Evolutionary conservation across 1,139 yeast genomes (phyloP).

Genomic region (Hanseniaspora sp.): DNA sequence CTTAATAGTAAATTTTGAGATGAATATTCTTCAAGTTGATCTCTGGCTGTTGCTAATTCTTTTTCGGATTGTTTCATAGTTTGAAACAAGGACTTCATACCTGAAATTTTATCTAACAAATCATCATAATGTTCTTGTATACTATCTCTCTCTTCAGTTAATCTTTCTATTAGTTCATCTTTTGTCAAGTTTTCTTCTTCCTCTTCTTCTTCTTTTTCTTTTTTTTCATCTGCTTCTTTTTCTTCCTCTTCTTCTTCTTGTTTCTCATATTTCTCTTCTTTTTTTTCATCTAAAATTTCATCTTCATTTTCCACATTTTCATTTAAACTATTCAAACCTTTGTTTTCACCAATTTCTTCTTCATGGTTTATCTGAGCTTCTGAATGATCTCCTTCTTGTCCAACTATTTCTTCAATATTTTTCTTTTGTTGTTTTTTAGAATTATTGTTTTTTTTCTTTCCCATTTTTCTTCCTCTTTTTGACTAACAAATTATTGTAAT

Average conservation of each 20-base stretch:
- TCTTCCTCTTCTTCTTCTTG: not conserved
- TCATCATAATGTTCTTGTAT: conserved; percentile 62
- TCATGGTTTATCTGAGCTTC: not conserved
- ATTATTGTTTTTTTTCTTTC: not conserved
- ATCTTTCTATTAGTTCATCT: conserved; percentile 32
- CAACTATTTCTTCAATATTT: not conserved
- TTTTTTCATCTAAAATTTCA: not conserved
- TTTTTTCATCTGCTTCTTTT: conserved; percentile 12
- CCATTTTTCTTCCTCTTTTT: not conserved
- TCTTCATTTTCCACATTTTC: not conserved
- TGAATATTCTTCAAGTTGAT: conserved; percentile 32
- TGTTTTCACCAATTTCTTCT: not conserved
- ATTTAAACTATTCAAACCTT: not conserved
- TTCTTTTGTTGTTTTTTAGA: not conserved
- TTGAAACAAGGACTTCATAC: conserved; percentile 65
- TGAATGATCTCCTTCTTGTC: not conserved
- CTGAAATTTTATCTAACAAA: conserved; percentile 61
- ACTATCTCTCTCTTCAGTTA: conserved; percentile 51
- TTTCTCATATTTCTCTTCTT: not conserved
- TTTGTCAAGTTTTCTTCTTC: conserved; percentile 15
- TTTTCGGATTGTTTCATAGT: conserved; percentile 68
- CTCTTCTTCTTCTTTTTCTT: conserved; percentile 9
- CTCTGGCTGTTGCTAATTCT: conserved; percentile 53
- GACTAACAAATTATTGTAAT: not conserved
- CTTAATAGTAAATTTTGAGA: conserved; percentile 30